These are phyloP conservation scores for Rhodosporidiobolus odoratus DNA, from an alignment of 768 basidiomycete species.

Conservation along the genomic window DNA sequence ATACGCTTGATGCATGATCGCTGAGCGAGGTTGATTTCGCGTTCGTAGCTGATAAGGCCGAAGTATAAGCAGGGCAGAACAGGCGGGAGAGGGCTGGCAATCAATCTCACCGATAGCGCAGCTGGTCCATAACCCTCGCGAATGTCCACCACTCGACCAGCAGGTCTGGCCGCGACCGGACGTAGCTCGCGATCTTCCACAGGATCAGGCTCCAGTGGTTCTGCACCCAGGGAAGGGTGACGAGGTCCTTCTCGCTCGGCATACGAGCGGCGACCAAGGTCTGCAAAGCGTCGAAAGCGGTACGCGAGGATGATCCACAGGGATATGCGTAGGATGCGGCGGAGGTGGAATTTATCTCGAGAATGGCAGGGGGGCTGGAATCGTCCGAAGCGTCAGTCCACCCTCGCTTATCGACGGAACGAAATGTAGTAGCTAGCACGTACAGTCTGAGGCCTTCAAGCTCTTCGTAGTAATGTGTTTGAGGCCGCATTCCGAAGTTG, in stretches of 20 bases:
- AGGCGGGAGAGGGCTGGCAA: not conserved
- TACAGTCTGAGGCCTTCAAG: slow-evolving; percentile 22
- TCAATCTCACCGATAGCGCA: slow-evolving; percentile 74
- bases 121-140: slow-evolving; percentile 71
- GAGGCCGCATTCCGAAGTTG: slow-evolving; percentile 28
- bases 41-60: slow-evolving; percentile 63
- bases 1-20: slow-evolving; percentile 78
- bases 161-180: slow-evolving; percentile 62
- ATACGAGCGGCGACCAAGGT: slow-evolving; percentile 36
- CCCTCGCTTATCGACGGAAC: not conserved
- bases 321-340: slow-evolving; percentile 22
- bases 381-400: not conserved
- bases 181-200: slow-evolving; percentile 91
- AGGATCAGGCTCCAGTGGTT: slow-evolving; percentile 87
- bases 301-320: slow-evolving; percentile 27
- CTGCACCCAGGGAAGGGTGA: slow-evolving; percentile 73
- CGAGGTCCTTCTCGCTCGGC: slow-evolving; percentile 54
- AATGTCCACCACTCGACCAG: slow-evolving; percentile 70
- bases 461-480: slow-evolving; percentile 30
- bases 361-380: slow-evolving; percentile 33
- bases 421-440: not conserved
- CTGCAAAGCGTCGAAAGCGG: slow-evolving; percentile 42
- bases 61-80: not conserved
- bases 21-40: slow-evolving; percentile 69
- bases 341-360: slow-evolving; percentile 30